Base-by-base conservation (phyloP, 805 yeast species). In the Saccharomycopsis fodiens region DNA sequence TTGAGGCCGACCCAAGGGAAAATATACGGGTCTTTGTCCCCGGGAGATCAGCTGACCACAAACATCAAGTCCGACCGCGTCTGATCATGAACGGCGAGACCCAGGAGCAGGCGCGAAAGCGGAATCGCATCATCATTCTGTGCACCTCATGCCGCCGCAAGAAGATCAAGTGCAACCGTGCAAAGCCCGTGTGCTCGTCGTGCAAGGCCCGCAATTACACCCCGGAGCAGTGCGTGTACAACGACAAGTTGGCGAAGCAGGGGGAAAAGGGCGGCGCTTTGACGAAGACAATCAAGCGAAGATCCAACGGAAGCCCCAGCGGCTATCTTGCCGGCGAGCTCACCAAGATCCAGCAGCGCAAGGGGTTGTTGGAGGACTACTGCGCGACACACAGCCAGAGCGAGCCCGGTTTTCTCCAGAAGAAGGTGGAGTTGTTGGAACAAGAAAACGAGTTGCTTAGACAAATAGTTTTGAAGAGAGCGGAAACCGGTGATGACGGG, bases 91-190 rank as follows among this genome's bases (percentile, higher is more conserved):
- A n/a, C n/a, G 15, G 17, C 20, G 17, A 12, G 38, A n/a, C 6
- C 6, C 12, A 36, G 40, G 8, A 36, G 27, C 6, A 10, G 22
- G 27, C 15, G 15, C 39, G 45, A 32, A 50, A 45, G 15, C 23
- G 54, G 25, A 48, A 51, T 25, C 37, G 54, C 16, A 15, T 36
- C 20, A 38, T 42, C 21, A 48, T 48, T n/a, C 39, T 48, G 3
- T 51, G 54, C 41, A 39, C 47, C 30, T 42, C 45, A 22, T 51
- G 54, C 34, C 46, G 54, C 13, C 25, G 48, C 19, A 51, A 48
- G 44, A 51, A 51, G 36, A 48, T 51, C 31, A 48, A 39, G 30
- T 51, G 54, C 34, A 39, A 51, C 35, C 46, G 52, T 4, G 43
- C 23, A 21, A 51, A 48, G 25, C 54, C 54, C 2, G 42, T 44